Conservation (phyloP, 1,284 basidiomycete species). For the Cutaneotrichosporon daszewskae region DNA sequence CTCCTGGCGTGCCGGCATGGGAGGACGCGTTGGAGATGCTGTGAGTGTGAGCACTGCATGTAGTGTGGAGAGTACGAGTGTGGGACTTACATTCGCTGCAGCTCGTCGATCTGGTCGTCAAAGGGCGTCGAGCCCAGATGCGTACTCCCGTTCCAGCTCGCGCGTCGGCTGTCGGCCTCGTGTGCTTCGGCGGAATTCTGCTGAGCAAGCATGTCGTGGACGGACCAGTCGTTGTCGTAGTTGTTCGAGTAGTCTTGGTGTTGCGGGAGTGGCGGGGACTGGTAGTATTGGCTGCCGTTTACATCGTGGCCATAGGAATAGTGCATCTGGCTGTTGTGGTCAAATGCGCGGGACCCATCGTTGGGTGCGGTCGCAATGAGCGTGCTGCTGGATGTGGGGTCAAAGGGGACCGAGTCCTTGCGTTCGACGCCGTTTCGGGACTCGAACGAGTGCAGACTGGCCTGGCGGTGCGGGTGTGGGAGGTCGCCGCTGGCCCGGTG, state of each 20-base stretch:
- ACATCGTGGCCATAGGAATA: too few relatives aligned
- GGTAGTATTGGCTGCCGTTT: too few relatives aligned
- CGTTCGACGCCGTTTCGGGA: slow-evolving; percentile 13
- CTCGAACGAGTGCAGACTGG: not conserved
- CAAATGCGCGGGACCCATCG: slow-evolving; percentile 1
- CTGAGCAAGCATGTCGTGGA: slow-evolving; percentile 6
- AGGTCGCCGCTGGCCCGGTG: not conserved
- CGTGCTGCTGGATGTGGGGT: slow-evolving; percentile 31
- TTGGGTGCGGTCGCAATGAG: slow-evolving; percentile 31
- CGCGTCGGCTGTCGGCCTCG: slow-evolving; percentile 8
- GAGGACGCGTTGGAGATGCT: slow-evolving; percentile 29
- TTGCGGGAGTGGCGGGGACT: not conserved
- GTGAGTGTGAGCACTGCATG: not conserved
- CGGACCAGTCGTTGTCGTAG: not conserved
- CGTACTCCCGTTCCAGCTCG: slow-evolving; percentile 11
- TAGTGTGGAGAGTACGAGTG: not conserved
- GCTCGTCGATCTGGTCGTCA: slow-evolving; percentile 27
- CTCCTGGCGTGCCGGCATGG: slow-evolving; percentile 15
- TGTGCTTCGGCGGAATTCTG: slow-evolving; percentile 1
- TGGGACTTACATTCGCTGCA: slow-evolving; percentile 38
- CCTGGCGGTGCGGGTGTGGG: slow-evolving; percentile 12
- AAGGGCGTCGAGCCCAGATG: slow-evolving; percentile 8
- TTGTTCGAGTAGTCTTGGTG: slow-evolving; percentile 8
- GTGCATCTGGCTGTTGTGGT: not conserved
- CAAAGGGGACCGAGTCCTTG: slow-evolving; percentile 39